These are phyloP conservation scores for Talaromyces sp. DNA, from an alignment of 2,329 filamentous ascomycete genomes.

Conservation along the genomic window DNA sequence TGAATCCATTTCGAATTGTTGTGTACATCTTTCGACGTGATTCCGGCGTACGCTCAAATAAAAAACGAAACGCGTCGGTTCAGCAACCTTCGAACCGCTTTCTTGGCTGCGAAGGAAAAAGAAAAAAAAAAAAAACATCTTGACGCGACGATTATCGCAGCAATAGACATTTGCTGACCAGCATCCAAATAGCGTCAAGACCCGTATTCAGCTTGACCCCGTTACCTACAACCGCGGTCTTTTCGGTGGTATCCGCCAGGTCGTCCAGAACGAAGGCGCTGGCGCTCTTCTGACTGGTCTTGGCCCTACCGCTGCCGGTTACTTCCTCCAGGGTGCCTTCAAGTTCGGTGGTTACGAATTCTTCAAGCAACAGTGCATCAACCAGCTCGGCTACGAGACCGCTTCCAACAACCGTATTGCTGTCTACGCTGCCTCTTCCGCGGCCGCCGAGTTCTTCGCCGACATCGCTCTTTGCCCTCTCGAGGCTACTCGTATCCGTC, in stretches of 20 bases:
- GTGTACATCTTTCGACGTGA: neutral
- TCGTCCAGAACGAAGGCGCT: constrained; percentile 76
- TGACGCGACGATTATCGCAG: constrained; percentile 8
- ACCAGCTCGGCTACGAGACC: constrained; percentile 69
- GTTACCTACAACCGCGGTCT: constrained; percentile 82
- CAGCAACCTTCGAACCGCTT: neutral
- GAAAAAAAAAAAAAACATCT: neutral
- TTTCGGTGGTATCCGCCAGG: constrained; percentile 79
- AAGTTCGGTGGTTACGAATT: constrained; percentile 95
- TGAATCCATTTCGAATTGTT: constrained; percentile 23
- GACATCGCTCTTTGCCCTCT: constrained; percentile 73
- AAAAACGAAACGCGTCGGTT: neutral
- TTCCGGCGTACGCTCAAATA: neutral
- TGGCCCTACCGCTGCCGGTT: constrained; percentile 80
- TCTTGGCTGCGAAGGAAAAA: neutral
- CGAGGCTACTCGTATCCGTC: constrained; percentile 88
- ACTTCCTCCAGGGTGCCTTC: constrained; percentile 90
- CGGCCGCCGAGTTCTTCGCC: constrained; percentile 59
- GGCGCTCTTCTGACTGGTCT: constrained; percentile 79
- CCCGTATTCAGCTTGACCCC: constrained; percentile 88
- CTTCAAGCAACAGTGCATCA: constrained; percentile 90
- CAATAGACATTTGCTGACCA: constrained; percentile 11
- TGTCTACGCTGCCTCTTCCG: constrained; percentile 68
- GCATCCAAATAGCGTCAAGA: constrained; percentile 70
- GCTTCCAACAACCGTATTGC: constrained; percentile 73